These are phyloP conservation scores for Mycena albidolilacea DNA, from an alignment of 768 basidiomycete species.

Conservation along the genomic window DNA sequence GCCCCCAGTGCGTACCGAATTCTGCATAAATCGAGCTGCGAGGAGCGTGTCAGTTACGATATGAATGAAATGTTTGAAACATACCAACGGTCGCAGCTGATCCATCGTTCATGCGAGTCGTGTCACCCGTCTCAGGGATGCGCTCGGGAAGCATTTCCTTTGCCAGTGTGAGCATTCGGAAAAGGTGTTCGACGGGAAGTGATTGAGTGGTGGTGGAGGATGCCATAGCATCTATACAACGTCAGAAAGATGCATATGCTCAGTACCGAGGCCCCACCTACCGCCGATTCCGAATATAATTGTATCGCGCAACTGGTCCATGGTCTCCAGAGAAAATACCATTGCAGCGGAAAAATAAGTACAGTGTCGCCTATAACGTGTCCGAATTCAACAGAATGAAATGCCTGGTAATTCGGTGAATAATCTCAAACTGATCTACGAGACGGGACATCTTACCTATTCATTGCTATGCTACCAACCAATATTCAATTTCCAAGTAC, in stretches of 20 bases:
- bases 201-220: background rate
- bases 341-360: background rate
- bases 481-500: conserved; percentile 7
- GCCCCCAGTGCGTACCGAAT: background rate
- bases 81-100: background rate
- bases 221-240: background rate
- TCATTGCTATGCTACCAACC: background rate
- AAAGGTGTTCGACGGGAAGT: background rate
- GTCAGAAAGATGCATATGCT: background rate
- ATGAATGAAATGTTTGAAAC: background rate
- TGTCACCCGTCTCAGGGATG: no score
- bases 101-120: background rate
- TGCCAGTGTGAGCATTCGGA: no score
- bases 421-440: background rate
- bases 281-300: background rate
- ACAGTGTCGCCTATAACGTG: background rate
- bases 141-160: no score
- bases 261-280: background rate
- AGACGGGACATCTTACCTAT: no score
- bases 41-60: no score
- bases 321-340: background rate
- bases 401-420: background rate
- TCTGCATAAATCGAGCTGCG: background rate
- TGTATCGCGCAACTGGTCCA: conserved; percentile 2
- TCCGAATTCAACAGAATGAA: background rate